These are phyloP conservation scores for Conticribra guillardii DNA, from an alignment of 108 stramenopile genomes.

Conservation along the genomic window DNA sequence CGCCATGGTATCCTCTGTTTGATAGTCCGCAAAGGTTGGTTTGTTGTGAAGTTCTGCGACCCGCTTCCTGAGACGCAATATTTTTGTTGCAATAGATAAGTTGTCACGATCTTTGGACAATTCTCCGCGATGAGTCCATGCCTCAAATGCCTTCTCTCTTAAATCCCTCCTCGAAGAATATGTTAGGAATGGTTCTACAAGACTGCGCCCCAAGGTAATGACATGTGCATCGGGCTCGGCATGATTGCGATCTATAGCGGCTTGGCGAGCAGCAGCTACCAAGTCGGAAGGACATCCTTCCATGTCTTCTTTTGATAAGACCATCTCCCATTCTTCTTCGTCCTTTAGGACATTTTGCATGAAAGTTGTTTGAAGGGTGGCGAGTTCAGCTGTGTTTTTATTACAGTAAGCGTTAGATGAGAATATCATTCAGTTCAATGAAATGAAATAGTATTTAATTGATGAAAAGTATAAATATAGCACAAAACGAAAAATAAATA, in stretches of 20 bases:
- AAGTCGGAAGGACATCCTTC: slow-evolving; percentile 69
- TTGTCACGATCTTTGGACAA: slow-evolving; percentile 65
- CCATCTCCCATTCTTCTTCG: slow-evolving; percentile 72
- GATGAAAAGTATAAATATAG: slow-evolving; percentile 1
- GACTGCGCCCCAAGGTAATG: slow-evolving; percentile 69
- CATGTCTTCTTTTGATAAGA: slow-evolving; percentile 60
- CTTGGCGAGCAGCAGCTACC: slow-evolving; percentile 67
- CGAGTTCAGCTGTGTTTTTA: slow-evolving; percentile 55
- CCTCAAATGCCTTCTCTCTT: slow-evolving; percentile 63
- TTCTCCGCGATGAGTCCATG: slow-evolving; percentile 71
- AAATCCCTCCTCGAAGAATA: slow-evolving; percentile 64
- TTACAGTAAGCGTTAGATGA: too few species aligned
- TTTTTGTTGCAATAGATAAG: slow-evolving; percentile 61
- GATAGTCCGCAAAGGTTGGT: slow-evolving; percentile 69
- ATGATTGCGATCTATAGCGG: slow-evolving; percentile 70
- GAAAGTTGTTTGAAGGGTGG: slow-evolving; percentile 66
- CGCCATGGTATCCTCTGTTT: slow-evolving; percentile 78
- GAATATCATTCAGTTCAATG: too few species aligned
- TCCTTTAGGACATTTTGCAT: slow-evolving; percentile 80
- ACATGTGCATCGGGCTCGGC: slow-evolving; percentile 57
- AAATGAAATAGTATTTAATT: too few species aligned
- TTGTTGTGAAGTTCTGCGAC: slow-evolving; percentile 64
- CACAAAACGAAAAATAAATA: too few species aligned
- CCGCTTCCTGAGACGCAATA: slow-evolving; percentile 63
- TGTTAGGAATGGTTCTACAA: slow-evolving; percentile 79